Evolutionary conservation across 768 basidiomycete genomes (phyloP).

Genomic region (Phlegmacium glaucopus): DNA sequence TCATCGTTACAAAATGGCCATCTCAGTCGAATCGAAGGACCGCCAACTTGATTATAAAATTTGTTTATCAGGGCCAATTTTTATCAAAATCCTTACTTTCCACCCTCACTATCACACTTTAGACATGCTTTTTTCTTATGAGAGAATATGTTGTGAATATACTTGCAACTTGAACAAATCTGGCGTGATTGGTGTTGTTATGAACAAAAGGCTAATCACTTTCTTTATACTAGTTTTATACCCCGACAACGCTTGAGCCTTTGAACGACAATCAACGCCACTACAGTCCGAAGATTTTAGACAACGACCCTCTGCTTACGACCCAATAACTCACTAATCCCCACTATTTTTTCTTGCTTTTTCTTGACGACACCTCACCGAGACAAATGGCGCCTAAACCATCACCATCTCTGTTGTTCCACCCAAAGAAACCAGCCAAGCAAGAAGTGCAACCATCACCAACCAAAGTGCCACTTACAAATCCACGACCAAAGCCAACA

Average conservation of each 20-base stretch:
- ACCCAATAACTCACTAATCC: too few species aligned
- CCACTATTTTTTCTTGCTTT: neutral
- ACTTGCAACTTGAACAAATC: too few species aligned
- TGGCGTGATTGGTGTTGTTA: neutral
- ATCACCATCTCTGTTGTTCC: conserved; percentile 51
- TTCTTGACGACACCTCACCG: conserved; percentile 5
- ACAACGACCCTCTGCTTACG: too few species aligned
- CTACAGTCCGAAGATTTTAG: too few species aligned
- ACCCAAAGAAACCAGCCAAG: conserved; percentile 60
- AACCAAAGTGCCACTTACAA: conserved; percentile 36
- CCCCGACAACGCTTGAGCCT: too few species aligned
- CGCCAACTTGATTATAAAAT: neutral
- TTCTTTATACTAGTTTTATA: too few species aligned
- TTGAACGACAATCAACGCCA: too few species aligned
- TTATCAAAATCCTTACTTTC: too few species aligned
- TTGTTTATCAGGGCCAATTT: too few species aligned
- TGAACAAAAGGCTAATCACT: neutral
- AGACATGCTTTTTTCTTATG: too few species aligned
- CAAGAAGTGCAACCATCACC: conserved; percentile 32
- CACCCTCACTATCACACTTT: too few species aligned
- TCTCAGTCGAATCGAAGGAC: conserved; percentile 37
- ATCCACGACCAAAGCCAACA: conserved; percentile 36
- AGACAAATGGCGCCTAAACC: conserved; percentile 40
- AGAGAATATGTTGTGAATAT: too few species aligned
- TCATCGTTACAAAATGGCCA: conserved; percentile 43